phyloP scores from a whole-genome alignment of 768 basidiomycete species.

The Trichaptum fuscoviolaceum region DNA sequence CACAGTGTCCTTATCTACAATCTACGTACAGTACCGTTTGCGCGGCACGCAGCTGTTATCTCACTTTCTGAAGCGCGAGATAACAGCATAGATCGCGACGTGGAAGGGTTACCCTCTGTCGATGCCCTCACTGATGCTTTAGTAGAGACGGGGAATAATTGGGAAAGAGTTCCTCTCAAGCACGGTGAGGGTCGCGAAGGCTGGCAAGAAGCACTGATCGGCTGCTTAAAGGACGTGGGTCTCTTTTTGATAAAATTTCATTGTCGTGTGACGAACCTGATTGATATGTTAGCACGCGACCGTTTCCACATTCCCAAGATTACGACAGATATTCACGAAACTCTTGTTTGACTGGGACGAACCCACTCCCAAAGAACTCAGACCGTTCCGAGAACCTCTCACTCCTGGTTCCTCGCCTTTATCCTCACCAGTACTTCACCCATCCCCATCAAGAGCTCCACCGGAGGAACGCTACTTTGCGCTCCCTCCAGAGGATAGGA shows the following conservation, averaged over 20 bases:
- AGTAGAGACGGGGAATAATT: slow-evolving; percentile 80
- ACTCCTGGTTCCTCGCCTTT: not conserved
- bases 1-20: slow-evolving; percentile 88
- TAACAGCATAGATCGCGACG: slow-evolving; percentile 33
- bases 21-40: slow-evolving; percentile 75
- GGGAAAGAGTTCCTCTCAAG: slow-evolving; percentile 74
- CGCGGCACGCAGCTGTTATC: slow-evolving; percentile 68
- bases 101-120: slow-evolving; percentile 48
- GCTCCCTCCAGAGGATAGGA: slow-evolving; percentile 72
- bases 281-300: slow-evolving; percentile 59
- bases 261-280: slow-evolving; percentile 4
- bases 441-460: slow-evolving; percentile 24
- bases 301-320: slow-evolving; percentile 60
- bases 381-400: not conserved
- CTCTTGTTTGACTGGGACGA: slow-evolving; percentile 65
- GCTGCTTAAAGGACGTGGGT: slow-evolving; percentile 86
- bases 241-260: not conserved
- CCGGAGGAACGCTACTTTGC: slow-evolving; percentile 69
- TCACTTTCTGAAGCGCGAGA: slow-evolving; percentile 47
- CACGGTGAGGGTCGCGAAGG: slow-evolving; percentile 71
- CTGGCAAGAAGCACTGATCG: slow-evolving; percentile 90
- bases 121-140: slow-evolving; percentile 62
- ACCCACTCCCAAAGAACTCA: slow-evolving; percentile 12
- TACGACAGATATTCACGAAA: slow-evolving; percentile 65
- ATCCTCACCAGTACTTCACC: not conserved